Evolutionary conservation across 2,329 filamentous ascomycete genomes (phyloP).

Genomic region (Colletotrichum zoysiae): DNA sequence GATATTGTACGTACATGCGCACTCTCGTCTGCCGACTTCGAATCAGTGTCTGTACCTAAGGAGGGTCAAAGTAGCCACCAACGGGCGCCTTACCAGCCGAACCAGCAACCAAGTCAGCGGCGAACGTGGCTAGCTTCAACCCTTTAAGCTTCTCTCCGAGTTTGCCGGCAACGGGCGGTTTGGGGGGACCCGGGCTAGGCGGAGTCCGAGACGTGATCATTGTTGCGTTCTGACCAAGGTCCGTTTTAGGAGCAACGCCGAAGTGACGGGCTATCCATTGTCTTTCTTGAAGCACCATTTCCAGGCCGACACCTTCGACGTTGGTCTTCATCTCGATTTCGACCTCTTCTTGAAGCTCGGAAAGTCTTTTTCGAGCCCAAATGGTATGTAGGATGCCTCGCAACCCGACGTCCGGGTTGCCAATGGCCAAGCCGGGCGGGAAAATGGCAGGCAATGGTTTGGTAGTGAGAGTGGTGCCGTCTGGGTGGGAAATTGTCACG

Average conservation of each 20-base stretch:
- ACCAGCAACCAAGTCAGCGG: conserved; percentile 70
- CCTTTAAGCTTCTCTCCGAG: conserved; percentile 85
- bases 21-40: conserved; percentile 2
- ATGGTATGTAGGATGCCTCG: conserved; percentile 89
- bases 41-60: conserved; percentile 1
- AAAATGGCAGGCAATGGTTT: conserved; percentile 92
- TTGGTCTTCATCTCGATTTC: conserved; percentile 78
- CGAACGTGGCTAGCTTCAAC: conserved; percentile 80
- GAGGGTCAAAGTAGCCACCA: background rate
- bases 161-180: conserved; percentile 74
- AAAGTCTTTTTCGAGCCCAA: conserved; percentile 87
- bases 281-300: conserved; percentile 86
- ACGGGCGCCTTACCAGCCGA: conserved; percentile 61
- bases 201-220: background rate
- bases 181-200: conserved; percentile 65
- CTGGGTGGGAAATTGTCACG: conserved; percentile 71
- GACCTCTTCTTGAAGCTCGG: conserved; percentile 82
- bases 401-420: conserved; percentile 74
- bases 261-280: conserved; percentile 90
- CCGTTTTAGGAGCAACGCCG: conserved; percentile 63
- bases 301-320: conserved; percentile 83
- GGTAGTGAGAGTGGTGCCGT: conserved; percentile 62
- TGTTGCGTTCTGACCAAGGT: conserved; percentile 47
- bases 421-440: conserved; percentile 78
- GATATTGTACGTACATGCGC: conserved; percentile 49